Evolutionary conservation across 78 protist species (phyloP), one percentile per base, ranked within the genome.

Genomic region (Capsaspora owczarzaki): DNA sequence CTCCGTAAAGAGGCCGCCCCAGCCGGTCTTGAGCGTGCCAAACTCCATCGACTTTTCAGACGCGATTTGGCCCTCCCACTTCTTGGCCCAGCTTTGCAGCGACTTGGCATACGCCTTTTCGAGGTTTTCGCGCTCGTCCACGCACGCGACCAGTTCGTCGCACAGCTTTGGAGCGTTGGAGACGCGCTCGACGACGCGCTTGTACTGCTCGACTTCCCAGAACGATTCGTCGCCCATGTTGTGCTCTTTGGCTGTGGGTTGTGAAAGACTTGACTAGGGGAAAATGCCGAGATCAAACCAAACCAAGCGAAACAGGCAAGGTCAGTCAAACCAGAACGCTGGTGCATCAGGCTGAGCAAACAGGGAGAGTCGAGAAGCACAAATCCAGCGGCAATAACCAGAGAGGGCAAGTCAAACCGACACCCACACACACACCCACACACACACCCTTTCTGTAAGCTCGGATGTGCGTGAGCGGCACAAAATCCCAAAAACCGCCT

Each of bases 21-120:
- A 68, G 37, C 43, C 74, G 14, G 20, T 41, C 74, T 68, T 68
- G 43, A 68, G 14, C 43, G 74, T 68, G 40, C 74, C 74, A 22
- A 68, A 68, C 43, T 68, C 74, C 27, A 16, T 10, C 43, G 43
- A 16, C 49, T 38, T 38, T 41, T 68, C 43, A n/a, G n/a, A n/a
- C n/a, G n/a, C n/a, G 74, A 68, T 22, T 10, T 38, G 16, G 43
- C 35, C 35, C 37, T 68, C 74, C 37, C 23, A 23, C 74, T 68
- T 68, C 43, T 38, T 38, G 43, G 74, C 74, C 74, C 74, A 68
- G 5, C 23, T 27, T 27, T 38, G 49, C 74, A 68, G 42, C 74
- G 40, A 10, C 49, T 68, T 38, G 22, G 40, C 10, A 12, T 68
- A 68, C 40, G 8, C 40, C 74, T 68, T 33, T 27, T 68, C 74